phyloP scores from a whole-genome alignment of 2,329 filamentous ascomycete genomes.

The Aulographum hederae region DNA sequence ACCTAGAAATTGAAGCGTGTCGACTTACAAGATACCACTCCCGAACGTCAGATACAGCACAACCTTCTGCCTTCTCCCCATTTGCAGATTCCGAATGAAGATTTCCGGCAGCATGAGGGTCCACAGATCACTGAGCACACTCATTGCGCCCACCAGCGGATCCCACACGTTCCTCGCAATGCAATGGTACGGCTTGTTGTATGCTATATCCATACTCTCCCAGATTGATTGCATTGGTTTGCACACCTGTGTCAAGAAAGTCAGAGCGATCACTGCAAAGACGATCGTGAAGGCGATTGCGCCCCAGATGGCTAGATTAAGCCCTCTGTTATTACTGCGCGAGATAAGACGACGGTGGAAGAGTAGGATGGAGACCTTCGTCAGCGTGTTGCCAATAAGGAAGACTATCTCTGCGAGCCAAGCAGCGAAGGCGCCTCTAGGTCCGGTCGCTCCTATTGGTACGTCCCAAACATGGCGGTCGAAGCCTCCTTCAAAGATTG shows the following conservation, averaged over 20 bases:
- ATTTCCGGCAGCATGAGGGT: constrained; percentile 8
- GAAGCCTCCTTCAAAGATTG: constrained; percentile 1
- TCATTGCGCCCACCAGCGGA: constrained; percentile 7
- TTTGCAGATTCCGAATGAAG: constrained; percentile 7
- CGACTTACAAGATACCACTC: constrained; percentile 7
- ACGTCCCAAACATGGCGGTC: constrained; percentile 5
- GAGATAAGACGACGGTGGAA: constrained; percentile 14
- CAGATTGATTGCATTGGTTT: constrained; percentile 15
- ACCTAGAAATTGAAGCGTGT: background rate
- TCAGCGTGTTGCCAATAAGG: constrained; percentile 11
- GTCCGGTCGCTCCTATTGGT: background rate
- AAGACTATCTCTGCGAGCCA: constrained; percentile 10
- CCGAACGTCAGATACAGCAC: constrained; percentile 6
- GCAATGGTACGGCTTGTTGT: constrained; percentile 5
- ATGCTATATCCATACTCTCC: constrained; percentile 11
- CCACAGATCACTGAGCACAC: constrained; percentile 9
- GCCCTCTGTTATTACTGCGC: constrained; percentile 4
- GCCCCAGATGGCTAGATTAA: constrained; percentile 10
- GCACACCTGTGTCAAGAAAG: constrained; percentile 13
- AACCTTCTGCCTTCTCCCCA: constrained; percentile 8
- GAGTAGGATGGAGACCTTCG: constrained; percentile 14
- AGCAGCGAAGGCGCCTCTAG: background rate
- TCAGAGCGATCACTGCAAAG: constrained; percentile 9
- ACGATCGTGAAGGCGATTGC: constrained; percentile 9
- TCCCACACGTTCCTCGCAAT: constrained; percentile 7